These are phyloP conservation scores for Clitopilus hobsonii DNA, from an alignment of 768 basidiomycete genomes.

Conservation along the genomic window DNA sequence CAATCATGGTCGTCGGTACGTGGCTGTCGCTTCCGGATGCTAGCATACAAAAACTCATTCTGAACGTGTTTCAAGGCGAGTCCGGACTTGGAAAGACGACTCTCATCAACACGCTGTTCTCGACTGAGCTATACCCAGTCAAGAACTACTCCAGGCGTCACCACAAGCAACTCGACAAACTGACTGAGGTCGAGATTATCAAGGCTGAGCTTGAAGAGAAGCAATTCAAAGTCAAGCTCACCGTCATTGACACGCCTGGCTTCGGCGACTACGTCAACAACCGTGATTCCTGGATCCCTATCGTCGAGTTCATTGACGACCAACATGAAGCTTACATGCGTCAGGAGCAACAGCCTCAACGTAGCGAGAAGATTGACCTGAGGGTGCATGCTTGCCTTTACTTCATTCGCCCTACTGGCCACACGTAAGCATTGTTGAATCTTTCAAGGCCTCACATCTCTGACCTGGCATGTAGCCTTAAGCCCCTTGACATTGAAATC, in stretches of 20 bases:
- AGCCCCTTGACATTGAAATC: constrained; percentile 97
- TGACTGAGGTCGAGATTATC: constrained; percentile 98
- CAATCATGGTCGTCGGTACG: constrained; percentile 94
- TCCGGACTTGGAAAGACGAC: constrained; percentile 97
- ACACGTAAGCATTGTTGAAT: constrained; percentile 66
- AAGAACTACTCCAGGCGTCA: constrained; percentile 90
- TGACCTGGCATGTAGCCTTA: constrained; percentile 49
- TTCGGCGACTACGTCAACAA: constrained; percentile 99
- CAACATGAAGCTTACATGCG: constrained; percentile 95
- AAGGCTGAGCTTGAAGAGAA: constrained; percentile 99
- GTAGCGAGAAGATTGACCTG: constrained; percentile 90
- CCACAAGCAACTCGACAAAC: constrained; percentile 96
- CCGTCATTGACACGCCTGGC: constrained; percentile 97
- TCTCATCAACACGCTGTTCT: constrained; percentile 98
- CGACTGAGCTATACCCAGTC: constrained; percentile 87
- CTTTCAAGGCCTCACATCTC: not conserved
- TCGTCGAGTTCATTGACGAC: constrained; percentile 97
- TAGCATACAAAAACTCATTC: not conserved
- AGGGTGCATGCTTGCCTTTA: constrained; percentile 96
- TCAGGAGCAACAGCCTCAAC: constrained; percentile 98
- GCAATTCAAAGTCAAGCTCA: constrained; percentile 98
- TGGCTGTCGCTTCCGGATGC: constrained; percentile 4
- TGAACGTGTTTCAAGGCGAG: constrained; percentile 58
- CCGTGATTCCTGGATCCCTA: constrained; percentile 96
- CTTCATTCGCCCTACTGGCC: constrained; percentile 94